Evolutionary conservation across 371 early-diverging fungal genomes (phyloP).

Genomic region (Circinella umbellata): DNA sequence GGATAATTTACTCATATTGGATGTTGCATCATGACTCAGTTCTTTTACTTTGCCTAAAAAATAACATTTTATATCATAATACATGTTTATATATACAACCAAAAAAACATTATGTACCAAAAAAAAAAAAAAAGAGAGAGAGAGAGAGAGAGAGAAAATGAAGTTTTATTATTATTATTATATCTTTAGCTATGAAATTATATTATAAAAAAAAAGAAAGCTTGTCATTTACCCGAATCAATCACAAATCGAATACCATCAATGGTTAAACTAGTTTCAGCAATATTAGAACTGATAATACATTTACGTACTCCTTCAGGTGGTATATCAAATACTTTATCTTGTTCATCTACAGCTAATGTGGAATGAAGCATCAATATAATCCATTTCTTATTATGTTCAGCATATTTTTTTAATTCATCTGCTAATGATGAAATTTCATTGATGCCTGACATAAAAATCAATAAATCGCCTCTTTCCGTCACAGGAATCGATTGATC

Average conservation of each 20-base stretch:
- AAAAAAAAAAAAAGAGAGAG: too few relatives aligned
- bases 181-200: too few relatives aligned
- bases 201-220: too few relatives aligned
- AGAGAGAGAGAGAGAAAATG: too few relatives aligned
- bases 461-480: slow-evolving; percentile 73
- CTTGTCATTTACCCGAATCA: slow-evolving; percentile 61
- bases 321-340: slow-evolving; percentile 56
- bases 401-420: slow-evolving; percentile 40
- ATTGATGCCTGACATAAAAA: slow-evolving; percentile 74
- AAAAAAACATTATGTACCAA: too few relatives aligned
- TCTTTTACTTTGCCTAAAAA: slow-evolving; percentile 72
- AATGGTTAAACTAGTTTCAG: slow-evolving; percentile 78
- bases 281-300: slow-evolving; percentile 72
- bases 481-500: slow-evolving; percentile 59
- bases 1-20: slow-evolving; percentile 67
- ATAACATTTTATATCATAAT: too few relatives aligned
- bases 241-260: slow-evolving; percentile 77
- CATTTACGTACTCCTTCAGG: slow-evolving; percentile 59
- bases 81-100: too few relatives aligned
- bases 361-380: slow-evolving; percentile 59
- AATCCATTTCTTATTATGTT: slow-evolving; percentile 61
- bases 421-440: slow-evolving; percentile 65
- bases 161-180: too few relatives aligned
- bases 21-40: slow-evolving; percentile 54
- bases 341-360: slow-evolving; percentile 54